These are phyloP conservation scores for Panicum miliaceum DNA, from an alignment of 176 grass and related monocot species.

Conservation along the genomic window DNA sequence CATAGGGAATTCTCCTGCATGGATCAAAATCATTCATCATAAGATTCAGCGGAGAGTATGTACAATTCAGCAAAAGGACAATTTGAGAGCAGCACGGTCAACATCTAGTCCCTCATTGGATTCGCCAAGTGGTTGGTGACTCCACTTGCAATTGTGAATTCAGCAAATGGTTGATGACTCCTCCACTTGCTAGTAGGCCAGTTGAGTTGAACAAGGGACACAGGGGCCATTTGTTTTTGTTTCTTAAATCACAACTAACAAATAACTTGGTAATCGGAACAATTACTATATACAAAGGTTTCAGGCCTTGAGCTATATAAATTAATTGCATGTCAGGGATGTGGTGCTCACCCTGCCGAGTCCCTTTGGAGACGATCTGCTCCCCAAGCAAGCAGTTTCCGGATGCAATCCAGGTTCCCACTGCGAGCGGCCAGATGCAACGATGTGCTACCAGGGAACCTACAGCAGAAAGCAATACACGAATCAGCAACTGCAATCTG, in stretches of 20 bases:
- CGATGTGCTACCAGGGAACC: conserved; percentile 76
- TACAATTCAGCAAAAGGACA: neutral
- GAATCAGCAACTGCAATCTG: neutral
- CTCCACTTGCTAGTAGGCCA: neutral
- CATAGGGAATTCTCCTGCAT: conserved; percentile 78
- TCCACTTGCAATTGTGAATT: conserved; percentile 17
- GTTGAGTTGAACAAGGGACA: conserved; percentile 2
- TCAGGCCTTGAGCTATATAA: neutral
- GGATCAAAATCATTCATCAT: neutral
- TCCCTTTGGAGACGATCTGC: conserved; percentile 94
- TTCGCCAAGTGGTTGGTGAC: neutral
- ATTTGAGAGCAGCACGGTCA: neutral
- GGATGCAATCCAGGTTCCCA: conserved; percentile 84
- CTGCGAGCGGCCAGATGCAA: conserved; percentile 78
- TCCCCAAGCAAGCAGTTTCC: conserved; percentile 86
- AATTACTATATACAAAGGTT: neutral
- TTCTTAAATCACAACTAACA: neutral
- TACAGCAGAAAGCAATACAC: conserved; percentile 39
- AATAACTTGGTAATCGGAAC: neutral
- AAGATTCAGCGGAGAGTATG: neutral
- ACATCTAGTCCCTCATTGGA: neutral
- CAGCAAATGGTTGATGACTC: neutral
- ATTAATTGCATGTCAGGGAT: neutral
- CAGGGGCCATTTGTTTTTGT: neutral
- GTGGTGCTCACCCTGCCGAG: conserved; percentile 65